phyloP scores from a whole-genome alignment of 2,329 filamentous ascomycete species.

The Penicillium sp. region DNA sequence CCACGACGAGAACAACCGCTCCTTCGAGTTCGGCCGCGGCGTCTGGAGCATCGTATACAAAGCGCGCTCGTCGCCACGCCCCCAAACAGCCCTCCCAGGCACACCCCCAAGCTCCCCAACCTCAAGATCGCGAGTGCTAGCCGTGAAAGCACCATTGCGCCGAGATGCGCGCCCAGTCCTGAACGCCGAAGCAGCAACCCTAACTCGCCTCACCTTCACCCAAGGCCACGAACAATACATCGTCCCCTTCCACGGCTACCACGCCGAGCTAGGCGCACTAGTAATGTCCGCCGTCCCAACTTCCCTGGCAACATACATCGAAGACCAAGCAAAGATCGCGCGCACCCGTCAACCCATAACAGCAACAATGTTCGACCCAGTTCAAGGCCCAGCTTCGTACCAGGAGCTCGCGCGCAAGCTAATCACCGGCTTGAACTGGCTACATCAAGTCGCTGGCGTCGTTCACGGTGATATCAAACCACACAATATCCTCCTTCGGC shows the following conservation, averaged over 20 bases:
- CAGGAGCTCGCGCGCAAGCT: slow-evolving; percentile 41
- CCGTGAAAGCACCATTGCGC: slow-evolving; percentile 46
- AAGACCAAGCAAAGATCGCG: slow-evolving; percentile 31
- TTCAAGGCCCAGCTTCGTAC: slow-evolving; percentile 43
- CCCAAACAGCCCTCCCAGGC: slow-evolving; percentile 11
- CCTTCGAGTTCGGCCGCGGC: slow-evolving; percentile 44
- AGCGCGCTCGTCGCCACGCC: slow-evolving; percentile 29
- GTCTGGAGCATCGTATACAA: slow-evolving; percentile 50
- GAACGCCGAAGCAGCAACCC: slow-evolving; percentile 42
- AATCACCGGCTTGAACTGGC: slow-evolving; percentile 43
- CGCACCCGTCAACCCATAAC: slow-evolving; percentile 36
- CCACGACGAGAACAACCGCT: slow-evolving; percentile 26
- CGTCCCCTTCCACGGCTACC: slow-evolving; percentile 47
- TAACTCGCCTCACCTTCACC: slow-evolving; percentile 39
- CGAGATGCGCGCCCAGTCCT: slow-evolving; percentile 43
- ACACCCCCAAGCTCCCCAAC: slow-evolving; percentile 41
- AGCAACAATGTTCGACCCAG: slow-evolving; percentile 46
- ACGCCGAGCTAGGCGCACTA: slow-evolving; percentile 39
- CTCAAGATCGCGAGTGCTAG: slow-evolving; percentile 35
- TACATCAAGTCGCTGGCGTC: slow-evolving; percentile 41
- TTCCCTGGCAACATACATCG: slow-evolving; percentile 43
- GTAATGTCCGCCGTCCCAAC: slow-evolving; percentile 47
- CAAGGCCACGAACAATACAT: slow-evolving; percentile 37
- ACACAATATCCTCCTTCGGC: slow-evolving; percentile 44
- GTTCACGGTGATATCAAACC: slow-evolving; percentile 52